Evolutionary conservation across 305 asterid species (phyloP).

Genomic region (Fraxinus nigra): DNA sequence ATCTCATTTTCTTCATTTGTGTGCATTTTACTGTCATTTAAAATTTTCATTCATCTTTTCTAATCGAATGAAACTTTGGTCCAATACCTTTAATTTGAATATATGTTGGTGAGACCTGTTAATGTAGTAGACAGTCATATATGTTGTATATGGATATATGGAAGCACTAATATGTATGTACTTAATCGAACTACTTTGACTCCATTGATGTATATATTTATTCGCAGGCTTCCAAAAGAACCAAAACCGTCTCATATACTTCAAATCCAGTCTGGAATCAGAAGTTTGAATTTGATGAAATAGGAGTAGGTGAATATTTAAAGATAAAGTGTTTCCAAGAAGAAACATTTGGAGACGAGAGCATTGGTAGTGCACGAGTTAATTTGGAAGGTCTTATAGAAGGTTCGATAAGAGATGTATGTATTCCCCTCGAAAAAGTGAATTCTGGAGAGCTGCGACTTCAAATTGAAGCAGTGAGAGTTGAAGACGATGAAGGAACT

Average conservation of each 20-base stretch:
- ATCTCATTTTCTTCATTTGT: neutral
- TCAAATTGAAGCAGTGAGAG: constrained; percentile 72
- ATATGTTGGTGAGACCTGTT: neutral
- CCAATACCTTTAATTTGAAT: neutral
- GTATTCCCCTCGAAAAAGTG: constrained; percentile 89
- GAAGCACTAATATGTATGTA: neutral
- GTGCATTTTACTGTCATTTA: neutral
- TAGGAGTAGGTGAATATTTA: constrained; percentile 83
- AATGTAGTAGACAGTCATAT: neutral
- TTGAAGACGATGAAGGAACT: constrained; percentile 50
- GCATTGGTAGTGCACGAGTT: constrained; percentile 88
- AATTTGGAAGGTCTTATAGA: constrained; percentile 95
- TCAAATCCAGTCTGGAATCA: constrained; percentile 82
- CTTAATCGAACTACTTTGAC: neutral
- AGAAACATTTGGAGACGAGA: constrained; percentile 81
- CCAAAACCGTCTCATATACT: constrained; percentile 60
- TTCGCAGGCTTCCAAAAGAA: constrained; percentile 59
- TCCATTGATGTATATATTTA: constrained; percentile 14
- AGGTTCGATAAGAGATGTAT: constrained; percentile 69
- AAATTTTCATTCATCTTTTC: neutral
- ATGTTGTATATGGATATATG: neutral
- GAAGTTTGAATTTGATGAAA: constrained; percentile 90
- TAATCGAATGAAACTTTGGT: neutral
- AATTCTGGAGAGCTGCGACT: constrained; percentile 86
- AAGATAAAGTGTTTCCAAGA: constrained; percentile 75